phyloP scores from a whole-genome alignment of 352 stramenopile species.

The Phytophthora citrophthora region DNA sequence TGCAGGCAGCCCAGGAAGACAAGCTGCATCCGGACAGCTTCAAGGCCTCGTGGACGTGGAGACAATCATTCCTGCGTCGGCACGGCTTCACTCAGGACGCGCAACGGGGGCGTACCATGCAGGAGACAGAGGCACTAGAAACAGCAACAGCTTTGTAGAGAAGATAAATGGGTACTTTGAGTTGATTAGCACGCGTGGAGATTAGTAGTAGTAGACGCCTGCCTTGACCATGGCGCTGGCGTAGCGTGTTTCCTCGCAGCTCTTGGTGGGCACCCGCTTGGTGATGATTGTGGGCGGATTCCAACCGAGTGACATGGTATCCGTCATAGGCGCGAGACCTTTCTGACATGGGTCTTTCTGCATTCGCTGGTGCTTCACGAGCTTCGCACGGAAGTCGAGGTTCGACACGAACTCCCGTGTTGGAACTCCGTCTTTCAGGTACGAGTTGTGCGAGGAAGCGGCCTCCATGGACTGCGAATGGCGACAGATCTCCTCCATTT shows the following conservation, averaged over 20 bases:
- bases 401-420: constrained; percentile 68
- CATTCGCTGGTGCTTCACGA: constrained; percentile 70
- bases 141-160: constrained; percentile 5
- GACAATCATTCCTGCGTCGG: constrained; percentile 30
- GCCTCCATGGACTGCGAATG: constrained; percentile 41
- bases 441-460: constrained; percentile 36
- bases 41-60: constrained; percentile 36
- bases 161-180: constrained; percentile 2
- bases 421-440: constrained; percentile 41
- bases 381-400: constrained; percentile 51
- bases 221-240: constrained; percentile 80
- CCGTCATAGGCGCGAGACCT: constrained; percentile 48
- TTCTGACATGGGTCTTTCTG: constrained; percentile 54
- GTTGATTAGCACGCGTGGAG: not conserved
- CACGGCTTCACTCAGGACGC: constrained; percentile 19
- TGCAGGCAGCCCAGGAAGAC: constrained; percentile 21
- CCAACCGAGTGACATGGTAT: constrained; percentile 65
- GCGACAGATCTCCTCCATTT: constrained; percentile 41
- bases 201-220: constrained; percentile 74
- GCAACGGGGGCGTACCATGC: not conserved
- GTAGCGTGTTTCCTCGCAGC: constrained; percentile 73
- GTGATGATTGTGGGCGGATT: constrained; percentile 49
- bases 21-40: constrained; percentile 28
- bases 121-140: constrained; percentile 2
- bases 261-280: constrained; percentile 60